Evolutionary conservation across 768 basidiomycete species (phyloP), one percentile per base, ranked within the genome.

Genomic region (Albatrellus ellisii): DNA sequence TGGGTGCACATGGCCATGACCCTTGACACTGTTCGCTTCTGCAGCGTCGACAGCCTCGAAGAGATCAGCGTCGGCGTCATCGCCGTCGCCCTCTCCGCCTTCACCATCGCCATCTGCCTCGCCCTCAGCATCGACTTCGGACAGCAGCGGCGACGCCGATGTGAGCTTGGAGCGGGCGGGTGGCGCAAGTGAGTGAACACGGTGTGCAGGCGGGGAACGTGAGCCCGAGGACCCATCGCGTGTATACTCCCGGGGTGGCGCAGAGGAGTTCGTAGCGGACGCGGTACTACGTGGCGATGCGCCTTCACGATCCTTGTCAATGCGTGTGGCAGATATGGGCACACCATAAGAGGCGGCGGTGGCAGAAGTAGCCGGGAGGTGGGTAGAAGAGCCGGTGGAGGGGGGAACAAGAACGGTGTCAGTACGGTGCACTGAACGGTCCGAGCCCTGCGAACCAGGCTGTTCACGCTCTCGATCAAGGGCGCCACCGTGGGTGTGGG

Each of bases 21-120:
- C n/a, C n/a, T n/a, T n/a, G n/a, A n/a, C n/a, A n/a, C 56, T 53
- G 44, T 53, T 57, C 42, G 59, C 56, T 55, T 65, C 63, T 14
- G 65, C 59, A n/a, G 62, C 63, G 42, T 62, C 62, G 36, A 62
- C 62, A 24, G 61, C 62, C 50, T 59, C 63, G 32, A 63, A 45
- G 46, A 62, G 47, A 46, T 59, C 61, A 11, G 57, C 61, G 6
- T 61, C 59, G 6, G 54, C 56, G 39, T 60, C 62, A 6, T 51
- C 58, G 11, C 33, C 33, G 33, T 35, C 33, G n/a, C 20, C 33
- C 15, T 35, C 33, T 9, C 9, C 11, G n/a, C 15, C 33, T 9
- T 35, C 33, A 8, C n/a, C 33, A 29, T 54, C 59, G 15, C 55
- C 62, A 4, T 61, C 65, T 7, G 54, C 59, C 11, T 67, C 66